phyloP scores from a whole-genome alignment of 1,139 yeast species.

The Sugiyamaella neomexicana region DNA sequence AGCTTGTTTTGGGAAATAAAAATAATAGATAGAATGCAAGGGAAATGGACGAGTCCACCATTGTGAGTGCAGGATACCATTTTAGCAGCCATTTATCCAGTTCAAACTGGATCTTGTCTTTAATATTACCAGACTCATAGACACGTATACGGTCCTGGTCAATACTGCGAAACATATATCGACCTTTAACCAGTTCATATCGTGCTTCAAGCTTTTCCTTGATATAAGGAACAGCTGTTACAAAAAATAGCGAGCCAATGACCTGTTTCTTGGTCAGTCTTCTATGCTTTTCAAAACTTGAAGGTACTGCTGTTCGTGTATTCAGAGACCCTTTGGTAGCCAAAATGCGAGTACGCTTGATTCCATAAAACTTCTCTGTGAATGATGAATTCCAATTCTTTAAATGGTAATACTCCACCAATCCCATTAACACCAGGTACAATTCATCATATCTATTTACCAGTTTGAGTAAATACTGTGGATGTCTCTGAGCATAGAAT shows the following conservation, averaged over 20 bases:
- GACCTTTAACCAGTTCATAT: constrained; percentile 65
- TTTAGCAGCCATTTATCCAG: constrained; percentile 53
- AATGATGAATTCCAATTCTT: constrained; percentile 80
- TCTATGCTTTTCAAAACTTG: constrained; percentile 55
- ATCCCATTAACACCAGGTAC: constrained; percentile 58
- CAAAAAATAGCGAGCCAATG: constrained; percentile 57
- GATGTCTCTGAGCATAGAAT: constrained; percentile 78
- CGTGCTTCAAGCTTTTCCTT: constrained; percentile 65
- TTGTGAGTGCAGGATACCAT: constrained; percentile 60
- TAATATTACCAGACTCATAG: constrained; percentile 23
- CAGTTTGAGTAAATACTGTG: constrained; percentile 61
- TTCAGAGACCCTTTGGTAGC: constrained; percentile 23
- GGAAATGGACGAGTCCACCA: constrained; percentile 51
- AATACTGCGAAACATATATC: constrained; percentile 52
- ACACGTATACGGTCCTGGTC: constrained; percentile 41
- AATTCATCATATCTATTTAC: constrained; percentile 78
- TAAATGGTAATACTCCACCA: constrained; percentile 74
- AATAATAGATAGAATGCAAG: constrained; percentile 64
- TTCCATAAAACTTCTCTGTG: constrained; percentile 89
- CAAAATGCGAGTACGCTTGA: constrained; percentile 57
- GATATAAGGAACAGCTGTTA: constrained; percentile 68
- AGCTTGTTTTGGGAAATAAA: constrained; percentile 64
- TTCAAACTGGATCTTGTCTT: constrained; percentile 25
- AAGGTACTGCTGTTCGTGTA: constrained; percentile 41
- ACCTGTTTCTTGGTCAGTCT: constrained; percentile 57